Evolutionary conservation across 2,329 filamentous ascomycete genomes (phyloP).

Genomic region (Grosmannia serpens): DNA sequence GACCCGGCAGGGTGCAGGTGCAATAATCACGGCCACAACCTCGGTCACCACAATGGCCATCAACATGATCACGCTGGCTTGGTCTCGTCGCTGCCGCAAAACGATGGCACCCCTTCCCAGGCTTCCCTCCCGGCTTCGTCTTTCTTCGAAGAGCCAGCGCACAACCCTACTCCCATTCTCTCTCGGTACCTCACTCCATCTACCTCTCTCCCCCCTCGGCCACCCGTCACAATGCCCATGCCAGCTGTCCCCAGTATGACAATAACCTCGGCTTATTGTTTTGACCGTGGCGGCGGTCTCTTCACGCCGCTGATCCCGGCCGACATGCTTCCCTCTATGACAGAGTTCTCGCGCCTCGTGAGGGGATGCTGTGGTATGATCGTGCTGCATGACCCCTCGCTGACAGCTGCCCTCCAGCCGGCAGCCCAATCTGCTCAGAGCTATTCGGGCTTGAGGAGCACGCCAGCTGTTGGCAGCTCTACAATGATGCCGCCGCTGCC

Average conservation of each 20-base stretch:
- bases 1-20: neutral
- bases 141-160: neutral
- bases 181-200: neutral
- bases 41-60: neutral
- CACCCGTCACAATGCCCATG: neutral
- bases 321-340: constrained; percentile 35
- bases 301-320: constrained; percentile 44
- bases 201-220: too few relatives aligned
- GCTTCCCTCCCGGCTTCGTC: neutral
- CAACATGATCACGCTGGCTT: neutral
- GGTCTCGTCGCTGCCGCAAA: neutral
- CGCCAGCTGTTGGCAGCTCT: neutral
- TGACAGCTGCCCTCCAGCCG: neutral
- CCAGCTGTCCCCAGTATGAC: neutral
- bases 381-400: constrained; percentile 23
- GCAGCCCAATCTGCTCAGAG: neutral
- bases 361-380: constrained; percentile 29
- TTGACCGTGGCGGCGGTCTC: constrained; percentile 39
- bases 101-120: neutral
- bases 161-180: neutral
- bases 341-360: constrained; percentile 31
- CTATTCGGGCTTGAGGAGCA: neutral
- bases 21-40: neutral
- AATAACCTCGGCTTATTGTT: constrained; percentile 35
- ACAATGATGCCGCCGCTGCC: neutral